Conservation (phyloP, 495 filamentous ascomycete genomes). For the Penicillium cosmopolitanum region DNA sequence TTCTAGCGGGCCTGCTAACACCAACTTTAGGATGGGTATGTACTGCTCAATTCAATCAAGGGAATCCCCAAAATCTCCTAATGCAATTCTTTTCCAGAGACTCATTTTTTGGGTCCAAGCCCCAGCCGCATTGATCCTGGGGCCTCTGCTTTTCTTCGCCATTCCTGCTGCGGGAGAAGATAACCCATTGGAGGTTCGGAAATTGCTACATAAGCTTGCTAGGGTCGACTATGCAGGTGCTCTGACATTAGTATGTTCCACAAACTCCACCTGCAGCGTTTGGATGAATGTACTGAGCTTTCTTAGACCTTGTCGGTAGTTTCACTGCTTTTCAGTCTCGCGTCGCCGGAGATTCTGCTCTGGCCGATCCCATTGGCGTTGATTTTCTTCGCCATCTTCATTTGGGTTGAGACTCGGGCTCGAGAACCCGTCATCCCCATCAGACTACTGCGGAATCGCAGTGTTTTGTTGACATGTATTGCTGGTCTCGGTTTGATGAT, state of each 20-base stretch:
- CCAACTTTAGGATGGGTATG: conserved; percentile 70
- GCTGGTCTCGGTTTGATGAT: conserved; percentile 74
- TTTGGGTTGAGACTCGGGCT: conserved; percentile 53
- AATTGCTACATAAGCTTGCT: conserved; percentile 53
- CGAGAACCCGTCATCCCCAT: conserved; percentile 73
- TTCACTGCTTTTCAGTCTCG: conserved; percentile 68
- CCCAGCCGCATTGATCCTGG: conserved; percentile 58
- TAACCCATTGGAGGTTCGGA: conserved; percentile 22
- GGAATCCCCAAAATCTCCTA: background rate
- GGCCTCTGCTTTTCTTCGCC: conserved; percentile 59
- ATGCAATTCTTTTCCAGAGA: conserved; percentile 45
- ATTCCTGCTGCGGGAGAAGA: conserved; percentile 51
- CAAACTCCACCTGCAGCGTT: background rate
- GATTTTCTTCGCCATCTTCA: conserved; percentile 60
- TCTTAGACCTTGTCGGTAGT: conserved; percentile 53
- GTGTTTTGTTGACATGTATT: conserved; percentile 68
- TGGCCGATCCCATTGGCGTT: conserved; percentile 58
- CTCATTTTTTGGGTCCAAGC: conserved; percentile 70
- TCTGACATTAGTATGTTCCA: conserved; percentile 55
- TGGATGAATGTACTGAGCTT: background rate
- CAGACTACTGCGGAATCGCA: conserved; percentile 61
- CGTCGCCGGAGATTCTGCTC: conserved; percentile 56
- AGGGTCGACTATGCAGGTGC: conserved; percentile 72
- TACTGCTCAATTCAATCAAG: background rate
- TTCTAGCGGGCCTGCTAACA: conserved; percentile 66